Conservation (phyloP, 1,139 yeast species). For the Candida sp. region DNA sequence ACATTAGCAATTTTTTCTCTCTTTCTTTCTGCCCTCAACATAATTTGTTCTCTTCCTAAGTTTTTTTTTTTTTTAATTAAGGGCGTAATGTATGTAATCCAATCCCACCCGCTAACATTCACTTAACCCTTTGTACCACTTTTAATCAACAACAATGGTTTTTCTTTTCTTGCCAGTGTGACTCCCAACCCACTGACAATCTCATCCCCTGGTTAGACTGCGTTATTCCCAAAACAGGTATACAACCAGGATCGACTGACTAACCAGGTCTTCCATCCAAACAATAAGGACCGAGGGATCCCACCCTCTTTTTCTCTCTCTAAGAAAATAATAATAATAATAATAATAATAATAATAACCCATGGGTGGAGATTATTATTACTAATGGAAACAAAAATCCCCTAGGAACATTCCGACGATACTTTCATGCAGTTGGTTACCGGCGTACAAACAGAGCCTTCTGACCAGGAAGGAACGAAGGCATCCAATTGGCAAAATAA, state of each 20-base stretch:
- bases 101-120: not conserved
- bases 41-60: not conserved
- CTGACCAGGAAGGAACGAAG: not conserved
- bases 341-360: no score
- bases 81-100: not conserved
- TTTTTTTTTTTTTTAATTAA: not conserved
- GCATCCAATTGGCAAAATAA: not conserved
- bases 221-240: no score
- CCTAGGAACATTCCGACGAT: not conserved
- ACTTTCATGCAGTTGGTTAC: not conserved
- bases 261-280: no score
- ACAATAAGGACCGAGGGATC: no score
- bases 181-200: no score
- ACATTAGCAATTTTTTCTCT: not conserved
- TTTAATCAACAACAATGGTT: not conserved
- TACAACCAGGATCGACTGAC: no score
- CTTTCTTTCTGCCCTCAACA: not conserved
- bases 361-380: not conserved
- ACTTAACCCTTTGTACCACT: not conserved
- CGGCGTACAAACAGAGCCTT: not conserved
- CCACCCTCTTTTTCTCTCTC: not conserved
- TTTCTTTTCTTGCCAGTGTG: not conserved
- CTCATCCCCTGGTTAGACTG: no score
- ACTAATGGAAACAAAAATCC: not conserved
- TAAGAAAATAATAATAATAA: not conserved